Conservation (phyloP, 1,284 basidiomycete species). For the Cutaneotrichosporon spelunceum region DNA sequence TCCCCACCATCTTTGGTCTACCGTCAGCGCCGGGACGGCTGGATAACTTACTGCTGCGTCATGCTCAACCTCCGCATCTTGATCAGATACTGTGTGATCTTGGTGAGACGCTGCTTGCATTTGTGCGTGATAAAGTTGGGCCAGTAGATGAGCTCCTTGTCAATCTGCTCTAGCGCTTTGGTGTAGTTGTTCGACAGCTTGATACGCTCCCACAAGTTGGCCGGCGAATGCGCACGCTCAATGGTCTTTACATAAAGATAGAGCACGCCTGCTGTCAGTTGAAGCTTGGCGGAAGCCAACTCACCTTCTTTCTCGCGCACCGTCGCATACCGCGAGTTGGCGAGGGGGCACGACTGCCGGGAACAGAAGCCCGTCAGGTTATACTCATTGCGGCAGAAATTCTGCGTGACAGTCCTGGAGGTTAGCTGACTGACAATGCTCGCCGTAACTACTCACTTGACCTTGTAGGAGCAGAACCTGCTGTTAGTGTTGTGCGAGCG, state of each 20-base stretch:
- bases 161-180: slow-evolving; percentile 94
- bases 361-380: slow-evolving; percentile 98
- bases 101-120: slow-evolving; percentile 97
- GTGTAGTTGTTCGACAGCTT: slow-evolving; percentile 91
- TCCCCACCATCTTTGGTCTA: slow-evolving; percentile 87
- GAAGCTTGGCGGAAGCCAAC: slow-evolving; percentile 26
- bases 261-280: slow-evolving; percentile 63
- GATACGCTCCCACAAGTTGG: slow-evolving; percentile 96
- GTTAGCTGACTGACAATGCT: neutral
- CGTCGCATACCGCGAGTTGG: slow-evolving; percentile 95
- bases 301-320: slow-evolving; percentile 90
- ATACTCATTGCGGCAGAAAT: slow-evolving; percentile 98
- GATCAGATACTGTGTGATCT: slow-evolving; percentile 98
- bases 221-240: slow-evolving; percentile 91
- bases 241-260: slow-evolving; percentile 99
- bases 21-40: slow-evolving; percentile 5
- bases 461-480: slow-evolving; percentile 87
- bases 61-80: slow-evolving; percentile 91
- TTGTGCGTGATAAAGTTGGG: slow-evolving; percentile 96
- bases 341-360: slow-evolving; percentile 92
- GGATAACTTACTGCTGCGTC: slow-evolving; percentile 72
- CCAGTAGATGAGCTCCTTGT: slow-evolving; percentile 94
- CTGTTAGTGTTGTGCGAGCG: slow-evolving; percentile 2
- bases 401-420: slow-evolving; percentile 81
- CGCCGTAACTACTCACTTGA: slow-evolving; percentile 67